A percentile compares a stretch with the other conserved stretches of the same genome.
Evolutionary conservation across 495 filamentous ascomycete species (phyloP).

Genomic region (Penicillium ochrochloron): DNA sequence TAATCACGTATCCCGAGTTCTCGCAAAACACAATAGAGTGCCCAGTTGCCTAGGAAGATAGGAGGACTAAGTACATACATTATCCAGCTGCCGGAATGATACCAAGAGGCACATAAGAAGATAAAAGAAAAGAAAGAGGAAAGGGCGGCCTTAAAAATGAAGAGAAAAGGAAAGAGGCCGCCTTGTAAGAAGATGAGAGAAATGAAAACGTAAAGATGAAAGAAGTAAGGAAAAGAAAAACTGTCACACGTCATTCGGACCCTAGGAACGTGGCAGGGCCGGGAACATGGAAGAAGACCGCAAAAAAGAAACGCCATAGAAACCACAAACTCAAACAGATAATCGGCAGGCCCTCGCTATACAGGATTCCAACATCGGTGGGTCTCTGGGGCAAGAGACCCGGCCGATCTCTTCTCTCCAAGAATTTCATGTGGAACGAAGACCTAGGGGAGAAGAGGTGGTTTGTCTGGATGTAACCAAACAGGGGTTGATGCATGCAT

Average conservation of each 20-base stretch:
- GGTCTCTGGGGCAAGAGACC: conserved; percentile 8
- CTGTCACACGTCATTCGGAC: conserved; percentile 37
- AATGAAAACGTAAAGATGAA: conserved; percentile 17
- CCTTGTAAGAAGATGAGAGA: conserved; percentile 22
- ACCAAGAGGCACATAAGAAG: conserved; percentile 39
- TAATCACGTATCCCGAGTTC: background rate
- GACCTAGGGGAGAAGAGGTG: conserved; percentile 8
- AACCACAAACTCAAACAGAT: conserved; percentile 26
- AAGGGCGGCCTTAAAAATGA: conserved; percentile 23
- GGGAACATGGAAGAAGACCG: conserved; percentile 40
- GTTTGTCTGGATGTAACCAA: conserved; percentile 18
- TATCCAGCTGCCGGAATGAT: conserved; percentile 46
- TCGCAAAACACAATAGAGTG: conserved; percentile 21
- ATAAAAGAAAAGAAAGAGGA: conserved; percentile 35
- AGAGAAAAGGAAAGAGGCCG: conserved; percentile 15
- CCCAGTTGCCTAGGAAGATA: conserved; percentile 29
- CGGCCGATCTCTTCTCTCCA: background rate
- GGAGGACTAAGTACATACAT: conserved; percentile 53
- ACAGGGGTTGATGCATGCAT: conserved; percentile 25
- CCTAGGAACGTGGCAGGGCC: conserved; percentile 53
- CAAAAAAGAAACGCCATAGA: conserved; percentile 36
- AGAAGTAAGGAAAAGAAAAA: conserved; percentile 19
- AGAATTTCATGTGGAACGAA: background rate
- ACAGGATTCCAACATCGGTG: conserved; percentile 31
- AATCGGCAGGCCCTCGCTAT: conserved; percentile 42